Evolutionary conservation across 371 early-diverging fungal species (phyloP).

Genomic region (Mortierella sp.): DNA sequence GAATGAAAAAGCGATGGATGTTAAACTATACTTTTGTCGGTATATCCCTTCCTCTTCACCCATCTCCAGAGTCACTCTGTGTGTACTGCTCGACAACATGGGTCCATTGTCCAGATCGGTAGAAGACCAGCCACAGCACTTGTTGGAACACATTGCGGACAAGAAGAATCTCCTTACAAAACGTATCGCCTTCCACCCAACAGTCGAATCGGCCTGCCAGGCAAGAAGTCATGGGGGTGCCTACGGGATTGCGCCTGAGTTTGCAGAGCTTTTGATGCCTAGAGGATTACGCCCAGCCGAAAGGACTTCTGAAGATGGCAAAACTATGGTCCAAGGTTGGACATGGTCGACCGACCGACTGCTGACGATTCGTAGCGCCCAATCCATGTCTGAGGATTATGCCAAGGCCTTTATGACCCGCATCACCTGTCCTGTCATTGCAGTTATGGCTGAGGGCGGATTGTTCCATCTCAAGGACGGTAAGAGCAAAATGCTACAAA

Average conservation of each 20-base stretch:
- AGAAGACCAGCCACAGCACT: constrained; percentile 45
- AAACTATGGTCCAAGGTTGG: constrained; percentile 36
- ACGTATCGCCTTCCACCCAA: constrained; percentile 37
- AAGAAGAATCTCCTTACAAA: constrained; percentile 37
- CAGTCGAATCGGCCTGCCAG: constrained; percentile 39
- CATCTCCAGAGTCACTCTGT: constrained; percentile 24
- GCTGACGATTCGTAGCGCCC: constrained; percentile 43
- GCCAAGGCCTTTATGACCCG: constrained; percentile 41
- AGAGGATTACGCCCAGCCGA: constrained; percentile 31
- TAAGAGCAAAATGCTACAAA: not conserved
- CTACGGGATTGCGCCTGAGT: constrained; percentile 33
- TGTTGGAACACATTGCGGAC: constrained; percentile 44
- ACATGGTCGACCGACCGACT: constrained; percentile 48
- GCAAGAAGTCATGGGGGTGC: constrained; percentile 38
- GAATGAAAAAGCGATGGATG: not conserved
- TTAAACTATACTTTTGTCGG: not conserved
- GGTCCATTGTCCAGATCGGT: constrained; percentile 43
- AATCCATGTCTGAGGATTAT: constrained; percentile 35
- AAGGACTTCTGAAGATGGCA: constrained; percentile 6
- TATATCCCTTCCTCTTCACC: not conserved
- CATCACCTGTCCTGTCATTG: constrained; percentile 39
- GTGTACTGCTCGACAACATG: constrained; percentile 49
- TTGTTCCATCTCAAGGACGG: constrained; percentile 14
- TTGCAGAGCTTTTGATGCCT: constrained; percentile 24
- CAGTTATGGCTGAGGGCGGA: constrained; percentile 30